phyloP scores from a whole-genome alignment of 2,329 filamentous ascomycete species.

The Scedosporium dehoogii region DNA sequence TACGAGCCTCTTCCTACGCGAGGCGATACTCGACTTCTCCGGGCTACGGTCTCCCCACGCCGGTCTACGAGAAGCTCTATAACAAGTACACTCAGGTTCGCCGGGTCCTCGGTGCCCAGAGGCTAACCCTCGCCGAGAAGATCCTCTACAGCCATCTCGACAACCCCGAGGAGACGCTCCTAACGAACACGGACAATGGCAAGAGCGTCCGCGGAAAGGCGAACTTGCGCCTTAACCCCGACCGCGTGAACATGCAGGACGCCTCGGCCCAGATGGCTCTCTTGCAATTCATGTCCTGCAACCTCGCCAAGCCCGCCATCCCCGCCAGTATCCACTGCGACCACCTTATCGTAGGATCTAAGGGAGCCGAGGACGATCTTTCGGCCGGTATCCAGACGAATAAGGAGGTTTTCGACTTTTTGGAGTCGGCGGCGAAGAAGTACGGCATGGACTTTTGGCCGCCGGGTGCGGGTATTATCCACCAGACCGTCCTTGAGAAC shows the following conservation, averaged over 20 bases:
- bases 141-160: constrained; percentile 95
- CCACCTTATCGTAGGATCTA: constrained; percentile 94
- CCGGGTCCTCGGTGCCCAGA: constrained; percentile 55
- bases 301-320: constrained; percentile 78
- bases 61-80: constrained; percentile 76
- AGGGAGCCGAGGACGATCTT: constrained; percentile 78
- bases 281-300: constrained; percentile 97
- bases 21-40: constrained; percentile 25
- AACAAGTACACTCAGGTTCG: constrained; percentile 66
- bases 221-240: constrained; percentile 93
- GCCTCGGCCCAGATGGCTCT: constrained; percentile 97
- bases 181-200: constrained; percentile 75
- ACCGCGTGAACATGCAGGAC: constrained; percentile 98
- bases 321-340: constrained; percentile 98
- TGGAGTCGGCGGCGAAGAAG: constrained; percentile 83
- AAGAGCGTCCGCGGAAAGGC: constrained; percentile 74
- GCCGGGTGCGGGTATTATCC: constrained; percentile 87
- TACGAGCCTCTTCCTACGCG: constrained; percentile 19
- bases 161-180: constrained; percentile 77
- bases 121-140: constrained; percentile 89
- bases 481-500: constrained; percentile 96
- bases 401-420: constrained; percentile 94
- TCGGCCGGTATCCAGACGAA: constrained; percentile 80
- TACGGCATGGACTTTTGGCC: constrained; percentile 97
- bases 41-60: constrained; percentile 34